Conservation (phyloP, 2,329 filamentous ascomycete species). For the Xylaria sp. region DNA sequence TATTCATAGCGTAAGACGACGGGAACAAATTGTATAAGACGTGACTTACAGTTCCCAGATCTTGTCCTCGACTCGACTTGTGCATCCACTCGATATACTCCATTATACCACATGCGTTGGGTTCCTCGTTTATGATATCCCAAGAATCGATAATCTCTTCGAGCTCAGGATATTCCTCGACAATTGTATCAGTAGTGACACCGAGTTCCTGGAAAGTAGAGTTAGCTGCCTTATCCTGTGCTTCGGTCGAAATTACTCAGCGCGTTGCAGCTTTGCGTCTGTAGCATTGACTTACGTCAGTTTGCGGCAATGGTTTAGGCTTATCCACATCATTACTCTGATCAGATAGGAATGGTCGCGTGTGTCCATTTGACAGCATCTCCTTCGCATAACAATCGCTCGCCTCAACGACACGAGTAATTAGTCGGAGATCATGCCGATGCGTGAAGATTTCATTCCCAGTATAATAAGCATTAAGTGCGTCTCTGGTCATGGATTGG, state of each 20-base stretch:
- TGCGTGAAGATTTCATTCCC: conserved; percentile 38
- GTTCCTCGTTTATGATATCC: conserved; percentile 35
- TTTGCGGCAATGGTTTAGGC: not conserved
- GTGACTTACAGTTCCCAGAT: conserved; percentile 54
- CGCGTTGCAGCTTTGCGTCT: too few species aligned
- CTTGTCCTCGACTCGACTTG: conserved; percentile 53
- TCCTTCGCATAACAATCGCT: conserved; percentile 41
- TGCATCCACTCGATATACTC: conserved; percentile 58
- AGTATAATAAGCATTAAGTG: conserved; percentile 45
- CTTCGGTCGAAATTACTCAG: too few species aligned
- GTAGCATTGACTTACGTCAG: too few species aligned
- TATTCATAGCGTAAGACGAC: conserved; percentile 31
- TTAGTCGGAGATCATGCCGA: conserved; percentile 43
- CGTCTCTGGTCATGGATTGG: conserved; percentile 43
- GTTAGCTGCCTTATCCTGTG: not conserved
- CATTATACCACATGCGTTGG: conserved; percentile 52
- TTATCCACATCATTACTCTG: not conserved
- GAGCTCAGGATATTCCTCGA: conserved; percentile 39
- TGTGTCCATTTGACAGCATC: conserved; percentile 48
- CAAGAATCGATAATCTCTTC: conserved; percentile 46
- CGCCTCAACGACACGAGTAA: conserved; percentile 47
- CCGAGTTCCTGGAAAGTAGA: not conserved
- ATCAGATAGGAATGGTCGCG: conserved; percentile 12
- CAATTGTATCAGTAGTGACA: not conserved
- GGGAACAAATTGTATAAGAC: not conserved